A percentile compares a stretch with the other conserved stretches of the same genome.
These are phyloP conservation scores for Desmodesmus armatus DNA, from an alignment of 139 green algal genomes.

Conservation along the genomic window DNA sequence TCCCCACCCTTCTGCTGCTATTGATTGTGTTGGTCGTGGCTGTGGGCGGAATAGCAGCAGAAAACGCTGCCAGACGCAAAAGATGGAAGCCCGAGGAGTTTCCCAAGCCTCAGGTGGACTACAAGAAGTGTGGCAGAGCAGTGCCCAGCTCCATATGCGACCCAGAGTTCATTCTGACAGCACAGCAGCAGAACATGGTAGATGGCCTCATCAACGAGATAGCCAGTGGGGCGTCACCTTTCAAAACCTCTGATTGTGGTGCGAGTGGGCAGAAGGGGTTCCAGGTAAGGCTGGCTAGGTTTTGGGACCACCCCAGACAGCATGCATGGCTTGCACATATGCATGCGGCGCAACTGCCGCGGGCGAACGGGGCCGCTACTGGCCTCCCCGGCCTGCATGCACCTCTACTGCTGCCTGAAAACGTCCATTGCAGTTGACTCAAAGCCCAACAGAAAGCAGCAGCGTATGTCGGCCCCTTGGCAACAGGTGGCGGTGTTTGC, in stretches of 20 bases:
- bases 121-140: neutral
- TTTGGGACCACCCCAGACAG: too few species aligned
- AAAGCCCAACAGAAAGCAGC: too few species aligned
- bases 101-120: slow-evolving; percentile 32
- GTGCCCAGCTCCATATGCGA: slow-evolving; percentile 27
- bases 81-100: neutral
- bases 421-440: too few species aligned
- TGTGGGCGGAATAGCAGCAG: neutral
- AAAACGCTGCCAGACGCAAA: neutral
- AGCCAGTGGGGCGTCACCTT: slow-evolving; percentile 53
- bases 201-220: slow-evolving; percentile 69
- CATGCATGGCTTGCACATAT: too few species aligned
- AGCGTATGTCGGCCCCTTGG: too few species aligned
- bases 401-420: too few species aligned
- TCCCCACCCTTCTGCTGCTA: neutral
- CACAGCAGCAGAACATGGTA: slow-evolving; percentile 50
- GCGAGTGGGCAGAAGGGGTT: slow-evolving; percentile 49
- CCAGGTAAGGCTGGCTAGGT: slow-evolving; percentile 49
- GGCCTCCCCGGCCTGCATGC: too few species aligned
- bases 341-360: neutral
- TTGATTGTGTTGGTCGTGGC: neutral
- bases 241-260: slow-evolving; percentile 34
- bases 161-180: slow-evolving; percentile 55
- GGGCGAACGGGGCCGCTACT: neutral
- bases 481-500: too few species aligned